These are phyloP conservation scores for Crithidia thermophila DNA, from an alignment of 208 protist genomes.

Conservation along the genomic window DNA sequence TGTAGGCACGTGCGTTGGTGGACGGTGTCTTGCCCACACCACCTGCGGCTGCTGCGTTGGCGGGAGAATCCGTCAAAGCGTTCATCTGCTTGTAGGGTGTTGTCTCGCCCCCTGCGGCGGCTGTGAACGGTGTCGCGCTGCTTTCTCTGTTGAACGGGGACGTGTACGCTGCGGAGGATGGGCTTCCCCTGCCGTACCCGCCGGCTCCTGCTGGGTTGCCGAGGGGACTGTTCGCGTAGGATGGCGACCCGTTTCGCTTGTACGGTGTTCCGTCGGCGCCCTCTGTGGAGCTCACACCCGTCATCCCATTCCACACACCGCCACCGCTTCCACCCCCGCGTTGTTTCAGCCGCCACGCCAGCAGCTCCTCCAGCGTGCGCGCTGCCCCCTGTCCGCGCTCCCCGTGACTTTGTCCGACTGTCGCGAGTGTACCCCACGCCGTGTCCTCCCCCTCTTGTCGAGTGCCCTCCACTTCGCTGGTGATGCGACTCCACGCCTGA, in stretches of 20 bases:
- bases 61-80: neutral
- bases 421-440: no score
- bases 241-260: no score
- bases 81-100: neutral
- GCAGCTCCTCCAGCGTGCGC: conserved; percentile 14
- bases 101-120: neutral
- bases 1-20: no score
- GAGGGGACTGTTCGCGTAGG: neutral
- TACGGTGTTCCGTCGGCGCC: no score
- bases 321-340: neutral
- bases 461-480: neutral
- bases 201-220: no score
- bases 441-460: no score
- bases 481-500: neutral
- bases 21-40: no score
- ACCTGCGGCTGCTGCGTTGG: neutral
- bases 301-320: no score
- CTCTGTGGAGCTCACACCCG: no score
- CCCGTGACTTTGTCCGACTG: no score
- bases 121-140: neutral
- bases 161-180: neutral
- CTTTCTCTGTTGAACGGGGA: neutral
- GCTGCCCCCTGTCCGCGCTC: no score
- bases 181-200: neutral
- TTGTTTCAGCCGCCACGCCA: conserved; percentile 20